Conservation (phyloP, 441 rosid species). For the Hura crepitans region DNA sequence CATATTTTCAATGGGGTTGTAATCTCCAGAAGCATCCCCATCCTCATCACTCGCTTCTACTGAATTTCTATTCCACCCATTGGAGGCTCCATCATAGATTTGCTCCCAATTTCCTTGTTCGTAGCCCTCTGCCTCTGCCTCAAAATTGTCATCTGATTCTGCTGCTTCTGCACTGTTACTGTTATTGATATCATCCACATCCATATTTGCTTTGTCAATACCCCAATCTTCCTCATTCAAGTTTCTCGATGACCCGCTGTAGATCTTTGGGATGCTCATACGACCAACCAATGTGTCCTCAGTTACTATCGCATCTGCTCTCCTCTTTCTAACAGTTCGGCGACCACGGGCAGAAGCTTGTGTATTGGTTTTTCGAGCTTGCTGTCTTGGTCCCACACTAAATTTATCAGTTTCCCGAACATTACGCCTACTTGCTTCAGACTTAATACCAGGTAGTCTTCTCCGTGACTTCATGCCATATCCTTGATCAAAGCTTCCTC, state of each 20-base stretch:
- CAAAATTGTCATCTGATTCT: constrained; percentile 66
- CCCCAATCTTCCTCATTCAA: constrained; percentile 61
- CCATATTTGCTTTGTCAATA: constrained; percentile 38
- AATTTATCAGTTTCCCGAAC: constrained; percentile 32
- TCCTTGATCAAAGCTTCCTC: constrained; percentile 56
- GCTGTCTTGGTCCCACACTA: constrained; percentile 31
- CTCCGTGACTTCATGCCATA: constrained; percentile 45
- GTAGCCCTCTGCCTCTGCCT: constrained; percentile 44
- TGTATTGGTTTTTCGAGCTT: constrained; percentile 33
- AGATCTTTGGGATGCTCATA: constrained; percentile 33
- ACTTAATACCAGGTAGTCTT: constrained; percentile 39
- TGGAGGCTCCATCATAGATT: constrained; percentile 31
- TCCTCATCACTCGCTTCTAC: constrained; percentile 58
- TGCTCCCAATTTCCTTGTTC: constrained; percentile 60
- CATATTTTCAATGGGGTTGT: constrained; percentile 34
- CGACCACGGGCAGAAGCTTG: constrained; percentile 62
- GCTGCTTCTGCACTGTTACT: constrained; percentile 57
- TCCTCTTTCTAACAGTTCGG: constrained; percentile 65
- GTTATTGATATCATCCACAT: constrained; percentile 43
- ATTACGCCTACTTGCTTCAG: constrained; percentile 37
- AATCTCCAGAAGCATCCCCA: constrained; percentile 40
- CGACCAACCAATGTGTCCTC: constrained; percentile 33
- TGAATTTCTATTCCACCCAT: constrained; percentile 43
- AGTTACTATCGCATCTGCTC: constrained; percentile 46
- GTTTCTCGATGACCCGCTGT: constrained; percentile 32